Evolutionary conservation across 306 rosid species (phyloP).

Genomic region (Arachis stenosperma): DNA sequence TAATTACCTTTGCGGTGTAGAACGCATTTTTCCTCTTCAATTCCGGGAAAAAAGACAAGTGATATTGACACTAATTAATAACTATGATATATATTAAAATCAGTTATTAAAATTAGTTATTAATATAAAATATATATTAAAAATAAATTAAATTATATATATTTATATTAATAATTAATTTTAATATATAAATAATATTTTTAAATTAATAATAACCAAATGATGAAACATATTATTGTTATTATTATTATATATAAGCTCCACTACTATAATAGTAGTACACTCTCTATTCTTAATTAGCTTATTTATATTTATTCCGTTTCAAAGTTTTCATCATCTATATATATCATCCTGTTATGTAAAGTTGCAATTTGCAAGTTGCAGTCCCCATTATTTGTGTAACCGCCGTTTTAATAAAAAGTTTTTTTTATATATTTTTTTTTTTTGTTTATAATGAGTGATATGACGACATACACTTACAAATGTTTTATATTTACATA

Average conservation of each 20-base stretch:
- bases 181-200: too few species aligned
- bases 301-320: neutral
- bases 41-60: slow-evolving; percentile 6
- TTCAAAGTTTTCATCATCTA: neutral
- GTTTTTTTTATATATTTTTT: slow-evolving; percentile 1
- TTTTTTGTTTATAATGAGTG: too few species aligned
- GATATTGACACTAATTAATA: slow-evolving; percentile 2
- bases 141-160: too few species aligned
- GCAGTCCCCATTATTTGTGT: slow-evolving; percentile 20
- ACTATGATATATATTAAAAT: too few species aligned
- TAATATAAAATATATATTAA: too few species aligned
- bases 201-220: too few species aligned
- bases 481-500: neutral
- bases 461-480: neutral
- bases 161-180: too few species aligned
- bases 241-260: neutral
- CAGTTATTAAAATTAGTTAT: too few species aligned
- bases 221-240: too few species aligned
- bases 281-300: neutral
- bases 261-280: neutral
- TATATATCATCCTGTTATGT: neutral
- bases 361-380: slow-evolving; percentile 19
- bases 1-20: neutral
- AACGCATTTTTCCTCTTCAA: neutral
- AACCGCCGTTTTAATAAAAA: neutral